Conservation (phyloP, 192 early-diverging fungal species). For the Backusella westeae region DNA sequence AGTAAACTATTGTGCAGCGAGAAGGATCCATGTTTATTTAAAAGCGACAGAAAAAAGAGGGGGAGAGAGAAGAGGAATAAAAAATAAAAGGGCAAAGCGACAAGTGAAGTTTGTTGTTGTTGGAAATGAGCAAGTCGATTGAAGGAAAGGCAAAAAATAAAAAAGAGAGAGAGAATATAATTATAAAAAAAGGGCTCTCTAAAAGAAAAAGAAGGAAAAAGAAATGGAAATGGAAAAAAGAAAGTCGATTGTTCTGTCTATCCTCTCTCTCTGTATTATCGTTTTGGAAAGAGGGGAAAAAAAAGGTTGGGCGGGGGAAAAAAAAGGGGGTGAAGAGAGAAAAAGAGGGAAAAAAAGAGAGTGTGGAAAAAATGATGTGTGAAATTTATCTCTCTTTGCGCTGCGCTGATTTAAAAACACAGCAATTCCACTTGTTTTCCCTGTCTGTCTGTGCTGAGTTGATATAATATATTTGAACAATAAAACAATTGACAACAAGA, state of each 20-base stretch:
- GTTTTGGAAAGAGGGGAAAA: not conserved
- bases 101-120: not conserved
- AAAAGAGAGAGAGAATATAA: too few species aligned
- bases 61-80: not conserved
- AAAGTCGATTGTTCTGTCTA: not conserved
- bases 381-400: not conserved
- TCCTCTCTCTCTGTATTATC: not conserved
- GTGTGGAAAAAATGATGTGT: not conserved
- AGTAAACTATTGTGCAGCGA: not conserved
- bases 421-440: not conserved
- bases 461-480: too few species aligned
- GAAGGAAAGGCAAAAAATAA: too few species aligned
- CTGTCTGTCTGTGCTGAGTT: too few species aligned
- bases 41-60: not conserved
- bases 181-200: not conserved
- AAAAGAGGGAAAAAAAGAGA: not conserved
- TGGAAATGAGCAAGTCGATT: not conserved
- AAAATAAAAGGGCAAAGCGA: not conserved
- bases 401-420: not conserved
- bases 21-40: conserved; percentile 5
- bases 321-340: not conserved
- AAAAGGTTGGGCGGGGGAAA: not conserved
- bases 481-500: too few species aligned
- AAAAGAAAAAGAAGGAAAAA: not conserved
- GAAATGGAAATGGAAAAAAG: not conserved